Conservation (phyloP, 257 asterid genomes). For the Solanum appendiculatum region DNA sequence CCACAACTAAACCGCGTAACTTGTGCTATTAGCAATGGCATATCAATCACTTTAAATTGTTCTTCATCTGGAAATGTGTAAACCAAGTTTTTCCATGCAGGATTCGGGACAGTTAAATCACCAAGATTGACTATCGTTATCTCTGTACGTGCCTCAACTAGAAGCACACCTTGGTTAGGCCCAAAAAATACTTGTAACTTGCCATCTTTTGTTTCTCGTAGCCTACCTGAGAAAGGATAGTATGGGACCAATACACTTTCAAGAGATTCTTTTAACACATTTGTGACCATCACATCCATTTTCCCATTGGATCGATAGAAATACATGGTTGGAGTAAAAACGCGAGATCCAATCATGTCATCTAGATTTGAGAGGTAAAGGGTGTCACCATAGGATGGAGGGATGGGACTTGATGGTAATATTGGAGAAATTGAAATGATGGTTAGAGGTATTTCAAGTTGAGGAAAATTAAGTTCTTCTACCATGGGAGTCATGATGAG, state of each 20-base stretch:
- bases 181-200: constrained; percentile 70
- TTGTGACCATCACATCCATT: not conserved
- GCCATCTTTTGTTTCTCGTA: constrained; percentile 51
- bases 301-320: constrained; percentile 31
- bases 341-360: constrained; percentile 78
- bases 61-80: constrained; percentile 58
- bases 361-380: constrained; percentile 93
- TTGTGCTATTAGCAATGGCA: constrained; percentile 86
- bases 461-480: constrained; percentile 68
- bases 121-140: constrained; percentile 47
- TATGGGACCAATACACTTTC: constrained; percentile 56
- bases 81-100: constrained; percentile 61
- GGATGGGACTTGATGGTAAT: constrained; percentile 20
- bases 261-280: constrained; percentile 54
- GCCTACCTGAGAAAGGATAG: constrained; percentile 73
- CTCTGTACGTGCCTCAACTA: constrained; percentile 62
- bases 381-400: constrained; percentile 21
- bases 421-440: constrained; percentile 33
- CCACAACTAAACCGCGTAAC: constrained; percentile 70
- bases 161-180: constrained; percentile 55
- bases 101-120: constrained; percentile 65
- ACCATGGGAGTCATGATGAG: constrained; percentile 43
- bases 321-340: constrained; percentile 75
- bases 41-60: constrained; percentile 59
- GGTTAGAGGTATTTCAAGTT: constrained; percentile 46